Percentiles rank a stretch among this genome's conserved stretches.
phyloP scores from a whole-genome alignment of 1,284 basidiomycete species.

The Ceratobasidium sp. region DNA sequence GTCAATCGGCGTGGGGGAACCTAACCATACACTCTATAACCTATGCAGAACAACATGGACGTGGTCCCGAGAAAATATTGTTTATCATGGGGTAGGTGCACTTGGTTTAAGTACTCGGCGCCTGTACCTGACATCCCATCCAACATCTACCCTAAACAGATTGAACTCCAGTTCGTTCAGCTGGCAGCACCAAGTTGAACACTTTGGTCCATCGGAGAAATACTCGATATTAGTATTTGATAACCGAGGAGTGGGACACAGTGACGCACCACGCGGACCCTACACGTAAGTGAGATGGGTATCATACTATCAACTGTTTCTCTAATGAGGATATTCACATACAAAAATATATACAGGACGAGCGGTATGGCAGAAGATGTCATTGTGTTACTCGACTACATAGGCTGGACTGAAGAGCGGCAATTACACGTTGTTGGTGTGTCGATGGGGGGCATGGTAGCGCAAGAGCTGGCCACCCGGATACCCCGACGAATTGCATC shows the following conservation, averaged over 20 bases:
- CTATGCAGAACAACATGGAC: constrained; percentile 72
- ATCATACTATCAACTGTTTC: background rate
- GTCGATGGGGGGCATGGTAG: constrained; percentile 87
- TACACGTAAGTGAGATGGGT: constrained; percentile 58
- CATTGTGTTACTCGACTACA: constrained; percentile 69
- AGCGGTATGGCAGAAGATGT: constrained; percentile 80
- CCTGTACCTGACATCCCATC: background rate
- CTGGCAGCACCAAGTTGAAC: constrained; percentile 57
- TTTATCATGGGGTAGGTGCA: constrained; percentile 70
- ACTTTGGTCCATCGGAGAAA: constrained; percentile 55
- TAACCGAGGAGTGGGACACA: constrained; percentile 86
- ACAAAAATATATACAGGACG: constrained; percentile 55
- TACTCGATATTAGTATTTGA: constrained; percentile 81
- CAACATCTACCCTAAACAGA: constrained; percentile 45
- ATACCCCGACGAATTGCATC: constrained; percentile 73
- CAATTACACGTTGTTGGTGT: constrained; percentile 78
- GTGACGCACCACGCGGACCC: constrained; percentile 70
- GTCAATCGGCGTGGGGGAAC: too few relatives aligned
- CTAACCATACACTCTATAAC: background rate
- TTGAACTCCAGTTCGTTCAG: constrained; percentile 68
- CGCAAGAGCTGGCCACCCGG: constrained; percentile 67
- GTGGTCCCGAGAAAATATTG: constrained; percentile 65
- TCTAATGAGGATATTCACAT: background rate
- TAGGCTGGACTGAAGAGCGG: constrained; percentile 72
- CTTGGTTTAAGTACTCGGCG: constrained; percentile 1